Base-by-base conservation (phyloP, 2,329 filamentous ascomycete genomes). In the Aspergillus spinulosporus region DNA sequence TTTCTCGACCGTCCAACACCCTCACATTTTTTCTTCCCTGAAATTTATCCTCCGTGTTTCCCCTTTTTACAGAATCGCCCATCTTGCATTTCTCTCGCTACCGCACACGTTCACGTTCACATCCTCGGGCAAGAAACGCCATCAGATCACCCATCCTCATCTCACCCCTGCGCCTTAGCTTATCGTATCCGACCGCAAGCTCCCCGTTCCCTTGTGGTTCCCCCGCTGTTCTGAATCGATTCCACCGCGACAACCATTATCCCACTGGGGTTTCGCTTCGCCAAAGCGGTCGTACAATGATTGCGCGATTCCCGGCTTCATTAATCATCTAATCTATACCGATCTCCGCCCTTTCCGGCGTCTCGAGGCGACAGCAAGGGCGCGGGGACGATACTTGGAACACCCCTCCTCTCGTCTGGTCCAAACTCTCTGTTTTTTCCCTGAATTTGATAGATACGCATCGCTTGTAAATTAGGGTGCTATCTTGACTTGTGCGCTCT, bases 401-500 rank as follows among this genome's bases (percentile, higher is more conserved):
- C 28, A 15, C 8, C 26, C 37, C 29, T 12, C 53, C 21, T 21
- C 21, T 21, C 21, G 21, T 21, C 21, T 21, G 21, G 21, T 14
- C 14, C 15, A 15, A 29, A 12, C 34, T 37, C 29, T 21, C 48
- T 43, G 44, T 50, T 43, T 32, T 45, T 42, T 48, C 32, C 48
- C 15, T 48, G 34, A 26, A 36, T 45, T 37, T 31, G 43, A 32
- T 21, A 44, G 36, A 31, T 15, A 47, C 43, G 14, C 43, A 48
- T 42, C 12, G 8, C 15, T 36, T 26, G 14, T 45, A 50, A 59
- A 37, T 44, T 58, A 50, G 61, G 36, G 59, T 63, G 61, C 48
- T 42, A 53, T 34, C 51, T 49, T 36, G 48, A 55, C 36, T 47
- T 31, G n/a, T 42, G 15, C 15, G 51, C 37, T 42, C 39, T 45